Conservation (phyloP, 1,139 yeast genomes). For the Suhomyces wounanorum region DNA sequence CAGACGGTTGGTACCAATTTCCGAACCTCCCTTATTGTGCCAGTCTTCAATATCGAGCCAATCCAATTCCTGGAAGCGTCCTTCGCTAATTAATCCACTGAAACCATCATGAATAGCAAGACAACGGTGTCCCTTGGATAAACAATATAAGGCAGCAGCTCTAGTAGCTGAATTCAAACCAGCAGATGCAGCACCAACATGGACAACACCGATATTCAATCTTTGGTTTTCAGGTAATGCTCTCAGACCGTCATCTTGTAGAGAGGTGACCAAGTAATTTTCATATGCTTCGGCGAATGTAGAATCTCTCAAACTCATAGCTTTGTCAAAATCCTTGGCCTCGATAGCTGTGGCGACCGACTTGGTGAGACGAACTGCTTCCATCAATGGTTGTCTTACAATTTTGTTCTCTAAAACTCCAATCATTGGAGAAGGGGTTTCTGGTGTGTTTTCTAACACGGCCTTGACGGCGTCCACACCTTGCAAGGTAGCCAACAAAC, state of each 20-base stretch:
- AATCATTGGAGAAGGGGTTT: constrained; percentile 75
- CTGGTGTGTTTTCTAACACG: constrained; percentile 66
- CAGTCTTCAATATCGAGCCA: constrained; percentile 77
- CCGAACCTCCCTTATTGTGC: constrained; percentile 78
- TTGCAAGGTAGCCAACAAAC: constrained; percentile 74
- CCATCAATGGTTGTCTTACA: constrained; percentile 67
- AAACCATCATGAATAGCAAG: constrained; percentile 77
- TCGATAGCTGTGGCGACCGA: constrained; percentile 70
- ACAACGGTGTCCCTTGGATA: constrained; percentile 74
- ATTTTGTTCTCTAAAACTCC: constrained; percentile 73
- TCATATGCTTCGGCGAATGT: constrained; percentile 72
- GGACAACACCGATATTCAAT: constrained; percentile 72
- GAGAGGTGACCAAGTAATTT: constrained; percentile 68
- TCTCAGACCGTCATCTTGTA: constrained; percentile 65
- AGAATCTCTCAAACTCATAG: constrained; percentile 68
- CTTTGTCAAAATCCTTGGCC: constrained; percentile 59
- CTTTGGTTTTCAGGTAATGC: constrained; percentile 55
- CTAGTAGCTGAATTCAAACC: constrained; percentile 79
- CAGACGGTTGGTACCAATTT: constrained; percentile 77
- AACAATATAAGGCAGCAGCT: constrained; percentile 72
- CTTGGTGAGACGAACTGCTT: constrained; percentile 70
- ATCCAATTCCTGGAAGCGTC: constrained; percentile 58
- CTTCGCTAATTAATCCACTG: constrained; percentile 75
- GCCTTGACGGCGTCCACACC: constrained; percentile 86
- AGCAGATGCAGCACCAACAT: constrained; percentile 84